Conservation (phyloP, 176 grass and related monocot genomes). For the Cymbopogon citratus region DNA sequence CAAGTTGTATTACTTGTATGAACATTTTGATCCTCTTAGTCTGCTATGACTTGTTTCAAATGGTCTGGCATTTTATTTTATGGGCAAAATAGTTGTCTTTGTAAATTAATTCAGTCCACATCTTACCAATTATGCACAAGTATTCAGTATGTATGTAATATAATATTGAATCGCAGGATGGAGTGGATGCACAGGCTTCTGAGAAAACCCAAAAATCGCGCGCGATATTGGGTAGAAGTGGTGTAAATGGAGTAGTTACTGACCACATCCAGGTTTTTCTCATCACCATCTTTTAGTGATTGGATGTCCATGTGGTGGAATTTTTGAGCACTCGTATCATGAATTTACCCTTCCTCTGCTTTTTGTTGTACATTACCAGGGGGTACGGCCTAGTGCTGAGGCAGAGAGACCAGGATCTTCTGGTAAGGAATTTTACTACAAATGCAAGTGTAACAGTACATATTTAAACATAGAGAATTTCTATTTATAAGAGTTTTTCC, state of each 20-base stretch:
- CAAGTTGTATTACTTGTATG: neutral
- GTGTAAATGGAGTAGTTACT: constrained; percentile 74
- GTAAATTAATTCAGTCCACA: neutral
- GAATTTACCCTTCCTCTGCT: constrained; percentile 4
- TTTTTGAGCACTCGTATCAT: neutral
- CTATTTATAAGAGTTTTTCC: neutral
- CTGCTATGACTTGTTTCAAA: neutral
- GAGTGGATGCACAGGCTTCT: constrained; percentile 60
- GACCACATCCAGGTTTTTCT: constrained; percentile 76
- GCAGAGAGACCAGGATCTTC: constrained; percentile 75
- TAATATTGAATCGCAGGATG: constrained; percentile 43
- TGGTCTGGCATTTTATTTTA: neutral
- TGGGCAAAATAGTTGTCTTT: neutral
- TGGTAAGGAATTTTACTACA: constrained; percentile 49
- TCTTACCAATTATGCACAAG: neutral
- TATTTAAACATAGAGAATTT: neutral
- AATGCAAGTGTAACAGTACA: neutral
- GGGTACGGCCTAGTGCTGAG: constrained; percentile 55
- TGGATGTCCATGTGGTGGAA: neutral
- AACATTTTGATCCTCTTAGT: neutral
- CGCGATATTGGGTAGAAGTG: constrained; percentile 60
- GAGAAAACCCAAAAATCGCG: constrained; percentile 73
- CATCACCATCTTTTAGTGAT: neutral
- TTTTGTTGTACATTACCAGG: constrained; percentile 39
- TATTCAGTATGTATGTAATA: neutral